Conservation (phyloP, 345 rosid species). For the Acer yangbiense region DNA sequence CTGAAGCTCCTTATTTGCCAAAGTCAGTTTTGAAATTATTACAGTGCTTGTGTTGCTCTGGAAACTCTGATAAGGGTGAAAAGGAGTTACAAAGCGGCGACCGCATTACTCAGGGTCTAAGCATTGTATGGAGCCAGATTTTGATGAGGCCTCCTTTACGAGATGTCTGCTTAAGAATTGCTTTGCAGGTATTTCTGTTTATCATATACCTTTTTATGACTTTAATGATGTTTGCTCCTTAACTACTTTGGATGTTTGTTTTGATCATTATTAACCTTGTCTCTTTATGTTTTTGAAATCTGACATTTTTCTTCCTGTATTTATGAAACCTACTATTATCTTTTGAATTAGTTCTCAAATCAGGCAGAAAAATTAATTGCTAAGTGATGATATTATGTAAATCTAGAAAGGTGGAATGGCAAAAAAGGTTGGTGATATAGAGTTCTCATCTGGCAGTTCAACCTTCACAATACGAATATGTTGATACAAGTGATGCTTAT, state of each 20-base stretch:
- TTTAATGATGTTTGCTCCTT: not conserved
- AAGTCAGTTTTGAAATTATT: constrained; percentile 76
- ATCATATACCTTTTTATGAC: not conserved
- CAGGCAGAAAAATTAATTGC: not conserved
- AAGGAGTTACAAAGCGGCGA: constrained; percentile 79
- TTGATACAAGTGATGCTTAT: constrained; percentile 1
- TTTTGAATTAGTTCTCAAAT: not conserved
- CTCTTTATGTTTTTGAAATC: not conserved
- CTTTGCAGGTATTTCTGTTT: constrained; percentile 73
- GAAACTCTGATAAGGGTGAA: constrained; percentile 53
- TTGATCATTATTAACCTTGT: not conserved
- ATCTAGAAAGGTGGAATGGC: not conserved
- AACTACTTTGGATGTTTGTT: not conserved
- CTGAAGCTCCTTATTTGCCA: constrained; percentile 91
- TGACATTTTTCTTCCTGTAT: not conserved
- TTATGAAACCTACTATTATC: not conserved
- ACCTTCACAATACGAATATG: not conserved
- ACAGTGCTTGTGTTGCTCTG: constrained; percentile 84
- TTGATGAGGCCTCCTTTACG: constrained; percentile 83
- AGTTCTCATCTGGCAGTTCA: constrained; percentile 10
- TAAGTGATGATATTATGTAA: not conserved
- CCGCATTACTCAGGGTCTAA: constrained; percentile 97
- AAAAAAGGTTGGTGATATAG: constrained; percentile 1
- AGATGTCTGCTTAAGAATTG: constrained; percentile 82
- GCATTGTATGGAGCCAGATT: constrained; percentile 90